Evolutionary conservation across 257 asterid genomes (phyloP).

Genomic region (Plantago ovata): DNA sequence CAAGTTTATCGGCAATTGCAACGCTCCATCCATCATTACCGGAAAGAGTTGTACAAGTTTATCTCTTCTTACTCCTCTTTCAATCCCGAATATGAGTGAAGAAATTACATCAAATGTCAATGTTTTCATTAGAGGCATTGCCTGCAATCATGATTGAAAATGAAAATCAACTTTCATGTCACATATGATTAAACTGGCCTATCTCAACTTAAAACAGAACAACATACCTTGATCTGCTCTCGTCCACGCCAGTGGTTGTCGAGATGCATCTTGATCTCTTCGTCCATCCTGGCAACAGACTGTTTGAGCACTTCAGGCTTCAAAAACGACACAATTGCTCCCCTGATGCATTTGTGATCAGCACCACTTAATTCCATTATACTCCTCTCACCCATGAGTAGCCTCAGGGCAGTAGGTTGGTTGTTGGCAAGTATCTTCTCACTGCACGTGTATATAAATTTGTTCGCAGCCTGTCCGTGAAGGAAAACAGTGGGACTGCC

Average conservation of each 20-base stretch:
- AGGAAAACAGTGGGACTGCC: conserved; percentile 18
- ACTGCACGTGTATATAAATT: conserved; percentile 7
- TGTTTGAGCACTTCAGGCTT: not conserved
- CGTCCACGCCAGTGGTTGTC: not conserved
- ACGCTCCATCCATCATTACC: not conserved
- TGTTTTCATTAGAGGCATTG: conserved; percentile 19
- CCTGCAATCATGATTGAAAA: conserved; percentile 7
- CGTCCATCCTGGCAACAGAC: conserved; percentile 2
- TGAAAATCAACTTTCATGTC: not conserved
- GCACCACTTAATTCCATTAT: not conserved
- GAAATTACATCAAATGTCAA: conserved; percentile 24
- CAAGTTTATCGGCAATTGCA: conserved; percentile 17
- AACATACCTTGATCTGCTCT: not conserved
- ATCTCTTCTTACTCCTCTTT: conserved; percentile 20
- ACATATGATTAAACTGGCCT: too few relatives aligned
- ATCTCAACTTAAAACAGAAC: too few relatives aligned
- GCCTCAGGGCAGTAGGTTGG: not conserved
- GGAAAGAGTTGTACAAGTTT: conserved; percentile 13
- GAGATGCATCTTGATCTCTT: conserved; percentile 1
- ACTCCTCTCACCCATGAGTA: conserved; percentile 5
- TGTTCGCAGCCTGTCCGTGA: conserved; percentile 6
- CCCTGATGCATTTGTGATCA: not conserved
- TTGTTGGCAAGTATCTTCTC: not conserved
- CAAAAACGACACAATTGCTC: not conserved
- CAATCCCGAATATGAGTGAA: conserved; percentile 18